Base-by-base conservation (phyloP, 78 protist genomes). In the Mantamonas sphyraenae region DNA sequence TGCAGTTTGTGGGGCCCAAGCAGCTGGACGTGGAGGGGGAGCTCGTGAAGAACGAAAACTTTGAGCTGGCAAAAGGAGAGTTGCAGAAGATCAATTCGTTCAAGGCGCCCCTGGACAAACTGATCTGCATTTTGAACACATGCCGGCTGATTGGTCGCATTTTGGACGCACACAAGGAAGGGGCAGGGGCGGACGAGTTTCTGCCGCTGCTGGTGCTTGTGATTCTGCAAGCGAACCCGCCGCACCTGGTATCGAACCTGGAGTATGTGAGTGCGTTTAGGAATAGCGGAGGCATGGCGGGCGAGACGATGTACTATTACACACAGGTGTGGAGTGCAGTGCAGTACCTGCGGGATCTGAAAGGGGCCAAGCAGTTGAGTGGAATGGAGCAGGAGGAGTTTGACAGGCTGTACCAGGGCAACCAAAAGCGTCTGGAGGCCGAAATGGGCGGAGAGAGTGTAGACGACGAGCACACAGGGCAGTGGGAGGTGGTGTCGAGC, bases 121-220 rank as follows among this genome's bases (percentile, higher is more conserved):
- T 88, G 80, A 64, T 81, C 64, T 84, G 87, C 68, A 55, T 88
- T 34, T 68, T 71, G 39, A 88, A 88, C 73, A 77, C 90, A 70
- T 88, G 93, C 65, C 66, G 70, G 64, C 71, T 74, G 38, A 83
- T 87, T 0, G 63, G 58, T 55, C 0, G 68, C 43, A 9, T 37
- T 14, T 1, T 68, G 4, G 24, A 64, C 38, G 3, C 24, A 2
- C 19, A 7, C 10, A 72, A 69, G 59, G 73, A 53, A n/a, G 63
- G 77, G 39, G 35, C 88, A 0, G 87, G 88, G 3, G 88, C 92
- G n/a, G 94, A 89, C 58, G 86, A 83, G 35, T 86, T 89, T 24
- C 42, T 89, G 22, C 91, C 94, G 7, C 45, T 89, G 20, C 53
- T 89, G 16, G 86, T 89, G 35, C 83, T 50, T 50, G 79, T 86